A percentile compares a stretch with the other conserved stretches of the same genome.
phyloP scores from a whole-genome alignment of 495 filamentous ascomycete genomes.

The Penicillium lividum region DNA sequence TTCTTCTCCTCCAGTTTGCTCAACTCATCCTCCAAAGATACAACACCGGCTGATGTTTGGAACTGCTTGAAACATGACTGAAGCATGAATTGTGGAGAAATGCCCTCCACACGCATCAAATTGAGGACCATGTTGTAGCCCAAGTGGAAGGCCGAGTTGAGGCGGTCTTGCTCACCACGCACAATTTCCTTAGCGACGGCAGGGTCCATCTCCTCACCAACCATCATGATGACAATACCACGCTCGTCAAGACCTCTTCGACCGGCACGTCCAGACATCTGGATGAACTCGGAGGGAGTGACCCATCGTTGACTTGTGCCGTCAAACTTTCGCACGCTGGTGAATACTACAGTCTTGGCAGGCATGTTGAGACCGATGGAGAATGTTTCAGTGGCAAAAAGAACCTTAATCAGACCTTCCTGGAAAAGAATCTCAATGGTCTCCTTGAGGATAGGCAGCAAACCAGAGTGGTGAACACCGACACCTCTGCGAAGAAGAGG shows the following conservation, averaged over 20 bases:
- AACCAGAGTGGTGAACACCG: conserved; percentile 94
- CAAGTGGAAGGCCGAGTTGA: conserved; percentile 96
- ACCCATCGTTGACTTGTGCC: conserved; percentile 80
- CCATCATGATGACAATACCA: conserved; percentile 99
- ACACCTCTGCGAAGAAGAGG: conserved; percentile 89
- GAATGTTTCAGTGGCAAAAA: conserved; percentile 98
- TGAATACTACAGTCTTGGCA: conserved; percentile 97
- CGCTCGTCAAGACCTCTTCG: conserved; percentile 96
- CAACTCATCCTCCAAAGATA: conserved; percentile 77
- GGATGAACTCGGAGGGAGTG: conserved; percentile 94
- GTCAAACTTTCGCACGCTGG: conserved; percentile 92
- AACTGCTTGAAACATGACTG: conserved; percentile 98
- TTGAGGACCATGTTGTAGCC: conserved; percentile 99
- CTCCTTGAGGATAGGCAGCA: conserved; percentile 95
- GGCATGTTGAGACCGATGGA: conserved; percentile 99
- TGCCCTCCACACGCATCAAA: conserved; percentile 90
- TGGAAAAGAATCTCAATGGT: conserved; percentile 99
- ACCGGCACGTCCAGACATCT: conserved; percentile 97
- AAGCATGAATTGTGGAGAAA: conserved; percentile 96
- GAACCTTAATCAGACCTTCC: conserved; percentile 93
- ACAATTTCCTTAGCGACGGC: conserved; percentile 89
- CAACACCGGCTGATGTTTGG: conserved; percentile 86
- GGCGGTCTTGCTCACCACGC: conserved; percentile 89
- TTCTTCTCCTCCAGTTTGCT: conserved; percentile 69
- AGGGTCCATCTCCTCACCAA: conserved; percentile 96